Evolutionary conservation across 75 land plant genomes (phyloP).

Genomic region (Larix kaempferi): DNA sequence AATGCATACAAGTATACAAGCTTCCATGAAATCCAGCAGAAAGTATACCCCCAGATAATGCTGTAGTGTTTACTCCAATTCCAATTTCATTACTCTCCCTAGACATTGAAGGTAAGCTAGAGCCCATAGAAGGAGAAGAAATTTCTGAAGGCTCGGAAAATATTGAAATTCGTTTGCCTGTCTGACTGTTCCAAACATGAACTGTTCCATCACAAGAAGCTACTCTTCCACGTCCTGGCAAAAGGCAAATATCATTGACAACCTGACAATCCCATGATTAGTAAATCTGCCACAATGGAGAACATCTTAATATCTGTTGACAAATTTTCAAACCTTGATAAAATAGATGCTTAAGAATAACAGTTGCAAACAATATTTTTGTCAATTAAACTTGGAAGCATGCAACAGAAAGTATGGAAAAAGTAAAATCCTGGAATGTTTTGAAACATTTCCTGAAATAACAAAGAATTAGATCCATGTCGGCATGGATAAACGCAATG

Average conservation of each 20-base stretch:
- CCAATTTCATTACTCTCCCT: conserved; percentile 35
- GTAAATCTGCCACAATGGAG: conserved; percentile 3
- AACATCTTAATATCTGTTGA: background rate
- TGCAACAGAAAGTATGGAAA: background rate
- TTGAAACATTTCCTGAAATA: background rate
- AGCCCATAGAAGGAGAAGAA: conserved; percentile 24
- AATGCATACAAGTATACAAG: conserved; percentile 81
- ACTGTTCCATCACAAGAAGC: conserved; percentile 93
- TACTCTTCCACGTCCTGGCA: conserved; percentile 61
- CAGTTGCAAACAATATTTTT: background rate
- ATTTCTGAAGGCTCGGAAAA: conserved; percentile 58
- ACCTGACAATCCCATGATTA: conserved; percentile 45
- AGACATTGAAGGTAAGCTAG: conserved; percentile 16
- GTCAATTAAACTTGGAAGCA: background rate
- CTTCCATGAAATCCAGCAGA: conserved; percentile 57
- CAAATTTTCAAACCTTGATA: background rate
- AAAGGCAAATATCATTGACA: conserved; percentile 72
- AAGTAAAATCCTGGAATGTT: background rate
- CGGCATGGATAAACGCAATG: background rate
- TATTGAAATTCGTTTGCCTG: conserved; percentile 55
- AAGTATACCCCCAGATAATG: conserved; percentile 55
- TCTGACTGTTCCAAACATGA: conserved; percentile 80
- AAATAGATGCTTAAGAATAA: background rate
- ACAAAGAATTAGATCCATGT: background rate
- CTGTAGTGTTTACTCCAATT: conserved; percentile 34